These are phyloP conservation scores for Monosporascus sp. DNA, from an alignment of 2,329 filamentous ascomycete genomes.

Conservation along the genomic window DNA sequence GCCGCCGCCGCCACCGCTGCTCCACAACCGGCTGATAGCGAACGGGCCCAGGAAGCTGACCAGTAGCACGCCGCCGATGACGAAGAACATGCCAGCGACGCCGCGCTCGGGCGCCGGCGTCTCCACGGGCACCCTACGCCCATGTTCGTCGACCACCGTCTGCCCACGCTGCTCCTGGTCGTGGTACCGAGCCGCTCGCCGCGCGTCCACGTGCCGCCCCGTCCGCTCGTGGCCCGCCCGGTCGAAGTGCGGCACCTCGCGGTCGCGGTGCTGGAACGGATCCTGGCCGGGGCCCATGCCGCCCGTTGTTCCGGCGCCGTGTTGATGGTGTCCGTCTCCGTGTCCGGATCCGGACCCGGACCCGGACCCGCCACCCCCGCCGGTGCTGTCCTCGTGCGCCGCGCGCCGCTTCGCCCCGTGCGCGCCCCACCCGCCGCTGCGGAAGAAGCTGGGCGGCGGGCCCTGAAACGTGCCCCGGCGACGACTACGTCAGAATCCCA, in stretches of 20 bases:
- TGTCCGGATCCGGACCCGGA: too few relatives aligned
- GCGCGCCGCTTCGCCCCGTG: conserved; percentile 54
- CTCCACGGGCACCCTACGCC: conserved; percentile 14
- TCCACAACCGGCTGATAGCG: conserved; percentile 31
- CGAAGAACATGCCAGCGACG: conserved; percentile 41
- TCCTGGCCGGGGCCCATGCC: conserved; percentile 59
- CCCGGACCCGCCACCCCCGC: conserved; percentile 1
- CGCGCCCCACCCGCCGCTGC: conserved; percentile 70
- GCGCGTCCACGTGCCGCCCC: conserved; percentile 58
- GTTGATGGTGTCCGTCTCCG: too few relatives aligned
- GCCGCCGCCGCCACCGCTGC: conserved; percentile 3
- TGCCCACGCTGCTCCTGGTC: conserved; percentile 22
- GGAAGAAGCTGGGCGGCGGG: conserved; percentile 85
- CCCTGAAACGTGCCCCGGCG: conserved; percentile 73
- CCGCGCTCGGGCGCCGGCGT: conserved; percentile 35
- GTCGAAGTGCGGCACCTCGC: conserved; percentile 70
- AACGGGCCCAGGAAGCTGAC: conserved; percentile 43
- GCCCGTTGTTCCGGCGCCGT: conserved; percentile 12
- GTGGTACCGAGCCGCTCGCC: conserved; percentile 35
- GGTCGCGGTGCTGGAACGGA: conserved; percentile 40
- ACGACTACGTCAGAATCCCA: conserved; percentile 34
- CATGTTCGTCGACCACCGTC: background rate
- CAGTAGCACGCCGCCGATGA: conserved; percentile 42
- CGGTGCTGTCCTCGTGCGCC: conserved; percentile 42
- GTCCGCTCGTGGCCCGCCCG: conserved; percentile 66